Evolutionary conservation across 2,329 filamentous ascomycete genomes (phyloP).

Genomic region (Trichoderma brevicompactum): DNA sequence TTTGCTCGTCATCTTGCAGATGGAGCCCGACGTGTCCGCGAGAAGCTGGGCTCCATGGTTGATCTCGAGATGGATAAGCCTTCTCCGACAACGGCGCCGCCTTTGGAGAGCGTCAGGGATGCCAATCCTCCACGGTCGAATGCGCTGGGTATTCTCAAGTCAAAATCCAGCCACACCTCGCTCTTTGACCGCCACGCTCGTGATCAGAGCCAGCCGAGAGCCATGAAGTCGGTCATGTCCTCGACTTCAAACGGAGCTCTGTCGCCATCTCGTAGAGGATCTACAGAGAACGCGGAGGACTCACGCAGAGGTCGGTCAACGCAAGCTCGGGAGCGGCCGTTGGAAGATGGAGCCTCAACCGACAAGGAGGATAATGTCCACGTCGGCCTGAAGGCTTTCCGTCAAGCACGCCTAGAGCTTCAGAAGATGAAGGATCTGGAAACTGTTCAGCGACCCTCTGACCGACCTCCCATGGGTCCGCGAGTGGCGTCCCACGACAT

Average conservation of each 20-base stretch:
- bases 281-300: slow-evolving; percentile 30
- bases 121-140: slow-evolving; percentile 50
- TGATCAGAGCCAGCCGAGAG: slow-evolving; percentile 54
- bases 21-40: slow-evolving; percentile 71
- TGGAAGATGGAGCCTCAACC: slow-evolving; percentile 35
- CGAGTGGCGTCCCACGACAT: slow-evolving; percentile 50
- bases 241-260: slow-evolving; percentile 49
- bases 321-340: slow-evolving; percentile 32
- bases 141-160: slow-evolving; percentile 65
- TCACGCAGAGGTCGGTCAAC: slow-evolving; percentile 22
- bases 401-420: slow-evolving; percentile 61
- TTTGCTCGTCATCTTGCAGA: slow-evolving; percentile 75
- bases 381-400: slow-evolving; percentile 60
- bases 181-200: slow-evolving; percentile 54
- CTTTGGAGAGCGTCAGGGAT: slow-evolving; percentile 45
- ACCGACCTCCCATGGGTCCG: slow-evolving; percentile 33
- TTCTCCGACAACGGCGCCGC: slow-evolving; percentile 37
- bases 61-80: slow-evolving; percentile 60
- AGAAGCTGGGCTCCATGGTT: slow-evolving; percentile 71
- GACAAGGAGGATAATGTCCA: slow-evolving; percentile 50
- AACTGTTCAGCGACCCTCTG: slow-evolving; percentile 45
- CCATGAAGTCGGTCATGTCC: slow-evolving; percentile 65
- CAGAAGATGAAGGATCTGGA: slow-evolving; percentile 61
- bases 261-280: slow-evolving; percentile 46
- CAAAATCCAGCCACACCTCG: slow-evolving; percentile 71